Percentiles rank a stretch among this genome's conserved stretches.
Evolutionary conservation across 257 asterid genomes (phyloP).

Genomic region (Solanum paucissectum): DNA sequence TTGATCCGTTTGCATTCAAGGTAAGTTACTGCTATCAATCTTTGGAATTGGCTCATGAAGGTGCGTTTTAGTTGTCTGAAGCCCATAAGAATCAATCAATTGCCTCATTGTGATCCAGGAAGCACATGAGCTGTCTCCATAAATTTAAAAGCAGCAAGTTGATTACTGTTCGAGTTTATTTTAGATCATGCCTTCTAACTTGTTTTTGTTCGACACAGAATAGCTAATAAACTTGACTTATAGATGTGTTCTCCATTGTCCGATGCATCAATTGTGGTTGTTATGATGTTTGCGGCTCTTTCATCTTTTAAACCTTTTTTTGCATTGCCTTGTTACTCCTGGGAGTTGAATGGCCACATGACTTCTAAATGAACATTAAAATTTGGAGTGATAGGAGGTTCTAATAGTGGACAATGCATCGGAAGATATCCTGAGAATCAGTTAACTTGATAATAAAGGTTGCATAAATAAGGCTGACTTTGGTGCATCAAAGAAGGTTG

Average conservation of each 20-base stretch:
- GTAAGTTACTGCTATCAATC: not conserved
- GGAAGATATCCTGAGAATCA: too few relatives aligned
- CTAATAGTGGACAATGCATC: too few relatives aligned
- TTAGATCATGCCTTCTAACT: not conserved
- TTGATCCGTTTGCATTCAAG: not conserved
- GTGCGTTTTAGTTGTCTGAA: not conserved
- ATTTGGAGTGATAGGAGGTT: not conserved
- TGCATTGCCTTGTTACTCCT: not conserved
- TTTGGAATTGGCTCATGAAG: not conserved
- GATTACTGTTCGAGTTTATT: not conserved
- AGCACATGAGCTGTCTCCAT: not conserved
- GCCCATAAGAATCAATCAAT: not conserved
- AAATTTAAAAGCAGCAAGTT: not conserved
- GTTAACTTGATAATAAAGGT: conserved; percentile 65
- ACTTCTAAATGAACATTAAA: not conserved
- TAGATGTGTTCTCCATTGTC: not conserved
- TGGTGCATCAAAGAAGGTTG: conserved; percentile 99
- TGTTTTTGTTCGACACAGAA: not conserved
- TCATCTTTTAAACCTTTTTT: not conserved
- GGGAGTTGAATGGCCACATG: not conserved
- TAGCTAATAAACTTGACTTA: not conserved
- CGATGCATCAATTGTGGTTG: not conserved
- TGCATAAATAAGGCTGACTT: conserved; percentile 97
- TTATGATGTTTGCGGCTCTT: not conserved
- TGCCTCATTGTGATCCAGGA: conserved; percentile 1